A percentile compares a stretch with the other conserved stretches of the same genome.
Evolutionary conservation across 257 asterid species (phyloP).

Genomic region (Solanum bulbocastanum): DNA sequence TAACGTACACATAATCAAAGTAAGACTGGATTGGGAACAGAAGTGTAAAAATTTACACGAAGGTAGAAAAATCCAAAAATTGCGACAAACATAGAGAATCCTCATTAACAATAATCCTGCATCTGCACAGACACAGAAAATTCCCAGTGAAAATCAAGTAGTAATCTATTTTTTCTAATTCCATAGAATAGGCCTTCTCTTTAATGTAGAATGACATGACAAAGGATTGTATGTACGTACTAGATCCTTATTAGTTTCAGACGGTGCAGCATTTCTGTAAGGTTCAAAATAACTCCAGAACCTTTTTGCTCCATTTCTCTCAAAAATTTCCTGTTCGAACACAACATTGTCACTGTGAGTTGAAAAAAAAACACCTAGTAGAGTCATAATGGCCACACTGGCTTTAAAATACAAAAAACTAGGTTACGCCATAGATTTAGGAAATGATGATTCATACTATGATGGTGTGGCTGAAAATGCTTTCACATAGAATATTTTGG

Average conservation of each 20-base stretch:
- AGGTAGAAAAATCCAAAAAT: neutral
- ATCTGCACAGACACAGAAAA: neutral
- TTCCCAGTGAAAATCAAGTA: neutral
- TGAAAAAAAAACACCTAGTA: neutral
- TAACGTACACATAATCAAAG: neutral
- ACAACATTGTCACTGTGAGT: conserved; percentile 5
- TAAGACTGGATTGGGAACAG: neutral
- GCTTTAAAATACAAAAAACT: neutral
- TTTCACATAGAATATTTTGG: neutral
- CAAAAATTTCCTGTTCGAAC: conserved; percentile 56
- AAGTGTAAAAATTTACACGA: neutral
- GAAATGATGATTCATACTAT: neutral
- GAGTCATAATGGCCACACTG: neutral
- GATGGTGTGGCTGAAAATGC: neutral
- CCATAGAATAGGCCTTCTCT: neutral
- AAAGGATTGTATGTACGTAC: conserved; percentile 25
- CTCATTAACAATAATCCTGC: neutral
- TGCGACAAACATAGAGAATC: neutral
- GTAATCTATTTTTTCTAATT: neutral
- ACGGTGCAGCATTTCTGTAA: conserved; percentile 28
- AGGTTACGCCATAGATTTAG: neutral
- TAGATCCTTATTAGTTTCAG: conserved; percentile 34
- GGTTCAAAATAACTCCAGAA: conserved; percentile 86
- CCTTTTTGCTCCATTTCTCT: conserved; percentile 56
- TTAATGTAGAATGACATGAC: neutral